These are phyloP conservation scores for Nicotiana undulata DNA, from an alignment of 257 asterid species.

Conservation along the genomic window DNA sequence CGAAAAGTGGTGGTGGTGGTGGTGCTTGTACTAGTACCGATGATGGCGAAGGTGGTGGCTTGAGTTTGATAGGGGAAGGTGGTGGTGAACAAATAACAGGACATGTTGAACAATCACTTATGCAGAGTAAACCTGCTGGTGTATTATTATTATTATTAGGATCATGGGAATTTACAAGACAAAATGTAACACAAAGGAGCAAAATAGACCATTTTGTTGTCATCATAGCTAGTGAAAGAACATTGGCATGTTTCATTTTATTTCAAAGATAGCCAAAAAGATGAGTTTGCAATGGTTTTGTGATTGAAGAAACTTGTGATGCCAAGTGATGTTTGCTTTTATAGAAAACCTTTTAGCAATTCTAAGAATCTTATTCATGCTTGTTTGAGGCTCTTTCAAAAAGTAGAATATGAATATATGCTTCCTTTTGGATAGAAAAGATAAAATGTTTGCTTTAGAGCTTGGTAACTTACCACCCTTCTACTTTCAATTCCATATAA, in stretches of 20 bases:
- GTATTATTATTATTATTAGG: slow-evolving; percentile 11
- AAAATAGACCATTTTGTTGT: slow-evolving; percentile 14
- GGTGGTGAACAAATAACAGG: slow-evolving; percentile 75
- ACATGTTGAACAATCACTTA: slow-evolving; percentile 64
- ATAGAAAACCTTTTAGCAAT: not conserved
- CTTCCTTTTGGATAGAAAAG: not conserved
- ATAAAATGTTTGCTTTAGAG: not conserved
- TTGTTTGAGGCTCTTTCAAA: slow-evolving; percentile 9
- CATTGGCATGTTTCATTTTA: slow-evolving; percentile 20
- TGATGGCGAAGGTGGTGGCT: slow-evolving; percentile 10
- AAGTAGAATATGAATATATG: not conserved
- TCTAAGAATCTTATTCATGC: not conserved
- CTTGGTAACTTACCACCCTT: not conserved
- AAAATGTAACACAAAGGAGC: slow-evolving; percentile 17
- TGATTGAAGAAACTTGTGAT: slow-evolving; percentile 10
- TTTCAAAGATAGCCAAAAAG: not conserved
- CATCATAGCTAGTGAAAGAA: slow-evolving; percentile 11
- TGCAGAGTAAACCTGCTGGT: slow-evolving; percentile 41
- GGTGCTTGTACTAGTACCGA: slow-evolving; percentile 21
- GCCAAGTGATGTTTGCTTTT: slow-evolving; percentile 20
- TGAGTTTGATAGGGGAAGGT: slow-evolving; percentile 26
- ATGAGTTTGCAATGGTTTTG: not conserved
- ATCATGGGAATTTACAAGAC: slow-evolving; percentile 17
- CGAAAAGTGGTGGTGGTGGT: slow-evolving; percentile 17
- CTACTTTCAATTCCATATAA: not conserved